Conservation (phyloP, 164 flowering plant species). For the Aristolochia fimbriata region DNA sequence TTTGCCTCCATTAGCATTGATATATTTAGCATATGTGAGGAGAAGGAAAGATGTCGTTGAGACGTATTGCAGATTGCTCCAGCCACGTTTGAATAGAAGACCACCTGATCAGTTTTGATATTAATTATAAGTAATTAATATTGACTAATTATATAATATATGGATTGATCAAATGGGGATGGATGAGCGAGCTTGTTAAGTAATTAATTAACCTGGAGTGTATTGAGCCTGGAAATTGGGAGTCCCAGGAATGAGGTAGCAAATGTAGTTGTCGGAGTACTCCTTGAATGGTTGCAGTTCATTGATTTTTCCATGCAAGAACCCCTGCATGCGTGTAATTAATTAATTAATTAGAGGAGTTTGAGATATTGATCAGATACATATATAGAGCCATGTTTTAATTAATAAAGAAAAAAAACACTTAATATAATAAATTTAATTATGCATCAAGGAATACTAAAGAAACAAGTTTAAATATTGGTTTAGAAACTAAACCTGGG, state of each 20-base stretch:
- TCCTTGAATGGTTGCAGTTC: slow-evolving; percentile 54
- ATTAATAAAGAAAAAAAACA: not conserved
- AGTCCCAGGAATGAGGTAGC: slow-evolving; percentile 74
- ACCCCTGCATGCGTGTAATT: slow-evolving; percentile 30
- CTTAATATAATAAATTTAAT: not conserved
- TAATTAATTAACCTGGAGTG: slow-evolving; percentile 67
- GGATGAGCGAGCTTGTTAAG: too few species aligned
- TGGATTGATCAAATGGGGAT: too few species aligned
- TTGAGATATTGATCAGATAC: too few species aligned
- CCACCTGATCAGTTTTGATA: slow-evolving; percentile 42
- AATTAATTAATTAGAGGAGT: too few species aligned
- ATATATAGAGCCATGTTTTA: not conserved
- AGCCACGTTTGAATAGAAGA: slow-evolving; percentile 59
- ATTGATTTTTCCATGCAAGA: slow-evolving; percentile 33
- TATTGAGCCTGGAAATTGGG: slow-evolving; percentile 63
- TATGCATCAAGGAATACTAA: not conserved
- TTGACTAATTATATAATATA: not conserved
- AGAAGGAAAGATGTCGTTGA: slow-evolving; percentile 65
- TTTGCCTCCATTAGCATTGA: slow-evolving; percentile 23
- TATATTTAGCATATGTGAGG: slow-evolving; percentile 66
- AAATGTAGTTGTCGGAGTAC: slow-evolving; percentile 76
- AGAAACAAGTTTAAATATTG: not conserved
- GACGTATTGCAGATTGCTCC: slow-evolving; percentile 83
- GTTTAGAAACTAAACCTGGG: slow-evolving; percentile 34
- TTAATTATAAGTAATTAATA: not conserved